Evolutionary conservation across 73 alveolate species (phyloP), one percentile per base, ranked within the genome.

Genomic region (Effrenium voratum): DNA sequence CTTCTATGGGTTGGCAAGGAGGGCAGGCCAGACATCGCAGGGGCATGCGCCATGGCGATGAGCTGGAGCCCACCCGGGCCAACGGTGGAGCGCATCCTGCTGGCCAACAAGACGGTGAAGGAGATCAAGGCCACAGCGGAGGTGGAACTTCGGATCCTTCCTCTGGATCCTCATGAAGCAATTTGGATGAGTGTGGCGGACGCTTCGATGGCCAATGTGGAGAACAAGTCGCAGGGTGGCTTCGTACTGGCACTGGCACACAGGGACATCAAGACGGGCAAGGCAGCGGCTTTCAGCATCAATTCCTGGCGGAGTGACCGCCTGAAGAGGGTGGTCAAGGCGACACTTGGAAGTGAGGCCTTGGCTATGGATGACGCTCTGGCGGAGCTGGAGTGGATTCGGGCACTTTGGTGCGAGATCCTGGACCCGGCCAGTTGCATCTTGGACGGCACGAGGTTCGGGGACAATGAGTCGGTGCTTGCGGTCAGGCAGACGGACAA

Each of bases 11-110:
- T 81, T 49, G 92, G 92, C 0, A 46, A 50, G 13, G 92, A 81
- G 24, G 92, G 92, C 1, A 26, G 92, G 10, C 92, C 92, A 15
- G 92, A 81, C 15, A 73, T 81, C 5, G 92, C 73, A 32, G 92
- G 73, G 2, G 92, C 92, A 0, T 81, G 92, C 47, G 92, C 92
- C 6, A 81, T 81, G 92, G 92, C 92, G 32, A 49, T 81, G 92
- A 13, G 40, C 2, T 81, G 92, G 92, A 30, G 50, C 50, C 28
- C 19, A 0, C 26, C 24, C 16, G 92, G 92, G 2, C 92, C 92
- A 49, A 81, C 92, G 0, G 72, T 49, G 50, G 92, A 81, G 32
- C 73, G 47, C 73, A 81, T 81, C 19, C 72, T 46, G 19, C n/a
- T n/a, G 92, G 92, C 92, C 50, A 81, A 81, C 92, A 81, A 81